These are phyloP conservation scores for Zygosaccharomyces sapae DNA, from an alignment of 1,139 yeast genomes.

Conservation along the genomic window DNA sequence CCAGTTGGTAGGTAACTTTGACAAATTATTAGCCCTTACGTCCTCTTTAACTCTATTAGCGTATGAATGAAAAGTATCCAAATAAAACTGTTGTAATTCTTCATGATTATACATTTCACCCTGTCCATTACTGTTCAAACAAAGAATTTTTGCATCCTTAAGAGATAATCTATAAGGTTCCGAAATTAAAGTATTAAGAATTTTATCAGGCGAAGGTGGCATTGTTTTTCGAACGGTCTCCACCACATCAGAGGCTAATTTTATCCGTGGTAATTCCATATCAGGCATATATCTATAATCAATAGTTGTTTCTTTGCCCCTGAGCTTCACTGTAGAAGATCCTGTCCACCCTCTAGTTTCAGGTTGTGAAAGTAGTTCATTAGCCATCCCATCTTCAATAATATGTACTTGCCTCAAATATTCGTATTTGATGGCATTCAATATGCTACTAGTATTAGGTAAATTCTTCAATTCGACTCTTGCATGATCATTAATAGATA, in stretches of 20 bases:
- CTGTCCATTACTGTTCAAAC: constrained; percentile 27
- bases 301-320: constrained; percentile 75
- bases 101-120: constrained; percentile 27
- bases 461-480: constrained; percentile 87
- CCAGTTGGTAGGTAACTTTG: constrained; percentile 66
- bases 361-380: constrained; percentile 40
- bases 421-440: constrained; percentile 73
- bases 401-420: constrained; percentile 58
- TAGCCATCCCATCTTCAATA: constrained; percentile 38
- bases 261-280: constrained; percentile 69
- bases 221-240: constrained; percentile 40
- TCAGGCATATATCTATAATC: constrained; percentile 96
- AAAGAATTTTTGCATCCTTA: constrained; percentile 47
- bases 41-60: constrained; percentile 27
- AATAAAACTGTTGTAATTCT: constrained; percentile 54
- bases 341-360: constrained; percentile 97
- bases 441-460: constrained; percentile 77
- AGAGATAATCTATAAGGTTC: constrained; percentile 57
- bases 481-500: constrained; percentile 65
- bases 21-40: constrained; percentile 27
- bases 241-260: constrained; percentile 43
- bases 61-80: constrained; percentile 38
- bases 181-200: constrained; percentile 46
- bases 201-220: constrained; percentile 63
- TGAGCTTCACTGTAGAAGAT: constrained; percentile 52